Conservation (phyloP, 176 grass and related monocot species). For the Zoysia japonica region DNA sequence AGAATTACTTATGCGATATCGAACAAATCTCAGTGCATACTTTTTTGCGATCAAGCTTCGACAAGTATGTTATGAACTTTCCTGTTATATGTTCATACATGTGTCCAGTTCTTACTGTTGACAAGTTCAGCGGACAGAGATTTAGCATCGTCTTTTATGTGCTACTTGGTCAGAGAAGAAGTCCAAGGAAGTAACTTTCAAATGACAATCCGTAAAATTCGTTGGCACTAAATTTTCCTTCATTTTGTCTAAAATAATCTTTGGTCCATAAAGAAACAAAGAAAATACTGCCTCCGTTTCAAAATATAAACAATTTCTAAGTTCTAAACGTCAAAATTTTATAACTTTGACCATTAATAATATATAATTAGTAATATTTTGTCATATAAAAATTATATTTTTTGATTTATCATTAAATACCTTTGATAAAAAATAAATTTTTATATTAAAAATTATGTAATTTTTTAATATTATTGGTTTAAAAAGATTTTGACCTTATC, state of each 20-base stretch:
- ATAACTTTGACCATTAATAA: too few relatives aligned
- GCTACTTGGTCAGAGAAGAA: conserved; percentile 13
- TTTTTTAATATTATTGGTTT: too few relatives aligned
- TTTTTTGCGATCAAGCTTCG: background rate
- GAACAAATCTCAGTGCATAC: background rate
- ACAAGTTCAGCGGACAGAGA: conserved; percentile 18
- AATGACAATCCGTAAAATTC: background rate
- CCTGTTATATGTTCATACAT: background rate
- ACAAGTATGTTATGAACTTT: background rate
- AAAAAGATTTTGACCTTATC: too few relatives aligned
- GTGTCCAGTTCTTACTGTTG: background rate
- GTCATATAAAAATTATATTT: too few relatives aligned
- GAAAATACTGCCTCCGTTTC: background rate
- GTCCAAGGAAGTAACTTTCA: background rate
- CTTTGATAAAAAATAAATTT: too few relatives aligned
- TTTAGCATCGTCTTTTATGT: background rate
- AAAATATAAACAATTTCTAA: too few relatives aligned
- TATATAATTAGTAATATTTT: too few relatives aligned
- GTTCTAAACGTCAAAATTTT: too few relatives aligned
- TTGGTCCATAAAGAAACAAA: background rate
- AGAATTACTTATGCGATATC: background rate
- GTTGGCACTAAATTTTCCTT: background rate
- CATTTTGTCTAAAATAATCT: background rate
- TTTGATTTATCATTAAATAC: too few relatives aligned
- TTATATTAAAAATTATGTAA: too few relatives aligned